A percentile compares a stretch with the other conserved stretches of the same genome.
Conservation (phyloP, 106 monocot species). For the Dioscorea alata region DNA sequence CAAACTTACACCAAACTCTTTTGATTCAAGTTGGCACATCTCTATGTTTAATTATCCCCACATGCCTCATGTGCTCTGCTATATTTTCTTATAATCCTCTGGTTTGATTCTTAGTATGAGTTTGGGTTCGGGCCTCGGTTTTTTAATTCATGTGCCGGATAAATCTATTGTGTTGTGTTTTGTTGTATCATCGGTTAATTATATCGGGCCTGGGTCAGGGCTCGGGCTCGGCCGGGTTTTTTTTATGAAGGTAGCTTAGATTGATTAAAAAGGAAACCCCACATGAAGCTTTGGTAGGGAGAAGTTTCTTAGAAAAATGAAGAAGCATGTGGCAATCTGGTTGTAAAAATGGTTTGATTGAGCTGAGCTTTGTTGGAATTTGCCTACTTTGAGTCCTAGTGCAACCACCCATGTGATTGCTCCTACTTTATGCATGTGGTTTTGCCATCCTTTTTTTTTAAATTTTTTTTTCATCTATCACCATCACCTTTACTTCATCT, state of each 20-base stretch:
- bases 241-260: too few relatives aligned
- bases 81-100: neutral
- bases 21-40: neutral
- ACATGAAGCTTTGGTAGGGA: conserved; percentile 15
- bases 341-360: conserved; percentile 25
- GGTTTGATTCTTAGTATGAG: neutral
- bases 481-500: neutral
- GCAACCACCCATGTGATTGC: conserved; percentile 30
- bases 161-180: neutral
- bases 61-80: neutral
- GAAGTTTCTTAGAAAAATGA: conserved; percentile 9
- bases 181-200: neutral
- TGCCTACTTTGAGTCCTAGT: neutral
- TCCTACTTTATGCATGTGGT: conserved; percentile 37
- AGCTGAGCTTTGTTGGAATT: conserved; percentile 9
- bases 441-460: conserved; percentile 20
- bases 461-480: conserved; percentile 9
- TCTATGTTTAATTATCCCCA: too few relatives aligned
- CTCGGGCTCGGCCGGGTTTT: neutral
- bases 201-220: neutral
- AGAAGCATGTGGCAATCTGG: conserved; percentile 21
- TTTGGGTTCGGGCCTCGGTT: neutral
- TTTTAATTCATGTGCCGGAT: neutral
- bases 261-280: neutral
- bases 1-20: neutral